Evolutionary conservation across 768 basidiomycete genomes (phyloP).

Genomic region (Boletus sensibilis): DNA sequence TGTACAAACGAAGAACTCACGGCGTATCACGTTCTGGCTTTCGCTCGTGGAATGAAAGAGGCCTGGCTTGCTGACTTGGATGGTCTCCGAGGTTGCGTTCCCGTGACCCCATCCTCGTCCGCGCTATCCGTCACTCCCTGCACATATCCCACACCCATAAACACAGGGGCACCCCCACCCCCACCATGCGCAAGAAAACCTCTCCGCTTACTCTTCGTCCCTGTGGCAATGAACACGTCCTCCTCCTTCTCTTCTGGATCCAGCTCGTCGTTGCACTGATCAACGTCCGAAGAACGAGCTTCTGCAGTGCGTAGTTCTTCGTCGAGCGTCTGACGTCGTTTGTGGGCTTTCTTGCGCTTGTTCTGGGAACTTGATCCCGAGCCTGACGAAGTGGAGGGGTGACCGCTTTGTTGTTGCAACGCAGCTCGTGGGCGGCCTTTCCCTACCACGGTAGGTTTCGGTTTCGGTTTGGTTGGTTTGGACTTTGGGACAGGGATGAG

Average conservation of each 20-base stretch:
- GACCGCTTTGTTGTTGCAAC: slow-evolving; percentile 1
- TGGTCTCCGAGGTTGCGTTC: background rate
- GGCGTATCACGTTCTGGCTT: slow-evolving; percentile 15
- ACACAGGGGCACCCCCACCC: slow-evolving; percentile 66
- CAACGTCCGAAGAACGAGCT: slow-evolving; percentile 31
- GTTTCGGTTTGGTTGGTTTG: slow-evolving; percentile 12
- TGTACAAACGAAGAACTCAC: background rate
- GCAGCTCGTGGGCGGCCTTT: slow-evolving; percentile 20
- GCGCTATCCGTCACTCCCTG: slow-evolving; percentile 43
- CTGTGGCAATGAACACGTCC: slow-evolving; percentile 50
- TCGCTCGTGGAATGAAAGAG: slow-evolving; percentile 29
- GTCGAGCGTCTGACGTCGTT: slow-evolving; percentile 58
- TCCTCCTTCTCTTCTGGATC: slow-evolving; percentile 37
- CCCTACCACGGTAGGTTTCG: slow-evolving; percentile 14
- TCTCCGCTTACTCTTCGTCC: slow-evolving; percentile 48
- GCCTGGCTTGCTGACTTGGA: slow-evolving; percentile 15
- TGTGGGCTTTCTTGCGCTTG: slow-evolving; percentile 22
- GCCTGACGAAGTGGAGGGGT: background rate
- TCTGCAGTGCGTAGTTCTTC: slow-evolving; percentile 59
- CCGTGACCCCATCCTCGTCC: slow-evolving; percentile 7
- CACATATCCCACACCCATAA: slow-evolving; percentile 68
- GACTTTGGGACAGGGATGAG: slow-evolving; percentile 22
- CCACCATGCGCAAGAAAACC: slow-evolving; percentile 78
- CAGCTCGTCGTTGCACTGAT: slow-evolving; percentile 39
- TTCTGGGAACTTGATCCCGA: slow-evolving; percentile 16